Conservation (phyloP, 2,329 filamentous ascomycete genomes). For the Leptosphaerulina australis region DNA sequence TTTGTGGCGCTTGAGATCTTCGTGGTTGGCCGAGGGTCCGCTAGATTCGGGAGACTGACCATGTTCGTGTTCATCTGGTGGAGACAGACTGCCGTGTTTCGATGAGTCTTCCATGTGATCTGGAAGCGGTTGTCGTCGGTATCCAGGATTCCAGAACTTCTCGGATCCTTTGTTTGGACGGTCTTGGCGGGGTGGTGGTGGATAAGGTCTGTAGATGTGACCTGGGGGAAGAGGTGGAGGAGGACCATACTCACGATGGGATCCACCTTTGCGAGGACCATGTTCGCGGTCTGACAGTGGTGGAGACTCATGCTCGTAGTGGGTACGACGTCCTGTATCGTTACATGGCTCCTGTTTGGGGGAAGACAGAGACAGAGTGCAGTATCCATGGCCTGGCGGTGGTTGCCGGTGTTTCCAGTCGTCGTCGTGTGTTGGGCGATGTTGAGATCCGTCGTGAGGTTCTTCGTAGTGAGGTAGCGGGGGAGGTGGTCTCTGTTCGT, state of each 20-base stretch:
- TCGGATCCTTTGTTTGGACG: not conserved
- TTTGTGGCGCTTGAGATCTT: not conserved
- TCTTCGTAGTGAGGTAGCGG: not conserved
- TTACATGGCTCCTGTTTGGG: not conserved
- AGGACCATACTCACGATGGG: slow-evolving; percentile 8
- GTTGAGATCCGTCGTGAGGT: not conserved
- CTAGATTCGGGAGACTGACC: not conserved
- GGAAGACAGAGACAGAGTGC: not conserved
- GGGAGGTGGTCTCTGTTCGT: not conserved
- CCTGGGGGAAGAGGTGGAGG: slow-evolving; percentile 15
- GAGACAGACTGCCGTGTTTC: not conserved
- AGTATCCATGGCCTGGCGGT: not conserved
- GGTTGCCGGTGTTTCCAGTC: not conserved
- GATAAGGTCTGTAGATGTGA: slow-evolving; percentile 12
- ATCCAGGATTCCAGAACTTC: not conserved
- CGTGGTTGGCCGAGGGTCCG: no score
- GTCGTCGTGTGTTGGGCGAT: not conserved
- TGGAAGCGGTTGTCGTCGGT: not conserved
- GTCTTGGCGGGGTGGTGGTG: slow-evolving; percentile 16
- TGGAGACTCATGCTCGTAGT: not conserved
- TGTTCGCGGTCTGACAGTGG: slow-evolving; percentile 3
- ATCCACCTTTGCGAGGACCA: not conserved
- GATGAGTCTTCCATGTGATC: no score
- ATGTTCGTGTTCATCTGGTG: not conserved
- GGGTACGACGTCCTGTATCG: not conserved